Evolutionary conservation across 2,329 filamentous ascomycete species (phyloP).

Genomic region (Lizonia empirigonia): DNA sequence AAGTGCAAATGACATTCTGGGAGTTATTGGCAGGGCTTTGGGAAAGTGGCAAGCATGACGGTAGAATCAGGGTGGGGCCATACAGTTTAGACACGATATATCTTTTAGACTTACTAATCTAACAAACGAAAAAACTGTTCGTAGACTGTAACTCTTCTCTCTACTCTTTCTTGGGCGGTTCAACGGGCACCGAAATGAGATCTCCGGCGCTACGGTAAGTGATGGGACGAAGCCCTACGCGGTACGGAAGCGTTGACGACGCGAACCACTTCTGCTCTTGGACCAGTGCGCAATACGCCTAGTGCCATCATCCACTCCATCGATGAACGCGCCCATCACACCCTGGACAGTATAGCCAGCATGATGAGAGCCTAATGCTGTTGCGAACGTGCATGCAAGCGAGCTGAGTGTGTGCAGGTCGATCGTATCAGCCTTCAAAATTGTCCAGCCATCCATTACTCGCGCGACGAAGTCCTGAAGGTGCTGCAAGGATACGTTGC

Average conservation of each 20-base stretch:
- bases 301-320: constrained; percentile 2
- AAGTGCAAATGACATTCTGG: constrained; percentile 63
- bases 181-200: too few species aligned
- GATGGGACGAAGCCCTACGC: not conserved
- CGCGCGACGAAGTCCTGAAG: constrained; percentile 9
- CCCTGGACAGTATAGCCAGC: not conserved
- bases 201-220: too few species aligned
- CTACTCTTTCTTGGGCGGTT: too few species aligned
- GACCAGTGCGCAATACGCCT: constrained; percentile 1
- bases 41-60: constrained; percentile 19
- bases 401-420: not conserved
- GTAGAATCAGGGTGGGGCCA: not conserved
- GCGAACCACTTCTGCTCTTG: not conserved
- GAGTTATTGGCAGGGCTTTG: constrained; percentile 55
- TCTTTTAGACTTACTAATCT: too few species aligned
- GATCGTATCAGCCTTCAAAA: not conserved
- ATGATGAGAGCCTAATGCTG: not conserved
- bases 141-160: too few species aligned
- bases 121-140: too few species aligned
- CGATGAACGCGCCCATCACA: constrained; percentile 9
- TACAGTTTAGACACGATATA: not conserved
- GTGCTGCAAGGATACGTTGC: not conserved
- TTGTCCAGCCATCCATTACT: constrained; percentile 2
- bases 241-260: not conserved
- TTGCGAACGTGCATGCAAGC: constrained; percentile 13